phyloP scores from a whole-genome alignment of 2,329 filamentous ascomycete genomes.

The Neopestalotiopsis sp. region DNA sequence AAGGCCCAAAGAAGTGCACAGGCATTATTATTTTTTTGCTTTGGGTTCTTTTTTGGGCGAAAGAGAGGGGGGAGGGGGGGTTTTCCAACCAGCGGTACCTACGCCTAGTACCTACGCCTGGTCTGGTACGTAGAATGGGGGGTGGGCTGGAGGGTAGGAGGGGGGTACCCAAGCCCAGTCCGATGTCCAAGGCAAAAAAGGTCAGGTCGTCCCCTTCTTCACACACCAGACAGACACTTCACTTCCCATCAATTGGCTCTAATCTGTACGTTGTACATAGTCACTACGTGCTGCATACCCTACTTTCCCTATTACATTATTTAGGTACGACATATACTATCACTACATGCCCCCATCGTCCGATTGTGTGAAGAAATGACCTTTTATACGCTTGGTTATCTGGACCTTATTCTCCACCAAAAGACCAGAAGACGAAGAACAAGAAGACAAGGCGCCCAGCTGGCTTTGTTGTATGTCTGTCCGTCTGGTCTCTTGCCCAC shows the following conservation, averaged over 20 bases:
- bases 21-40: constrained; percentile 18
- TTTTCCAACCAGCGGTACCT: background rate
- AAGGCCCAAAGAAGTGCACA: constrained; percentile 18
- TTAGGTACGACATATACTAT: background rate
- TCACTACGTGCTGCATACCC: background rate
- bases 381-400: too few relatives aligned
- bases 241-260: too few relatives aligned
- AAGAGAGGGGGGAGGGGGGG: background rate
- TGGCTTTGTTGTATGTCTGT: background rate
- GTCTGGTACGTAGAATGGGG: background rate
- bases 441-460: background rate
- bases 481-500: background rate
- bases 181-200: background rate
- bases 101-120: background rate
- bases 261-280: background rate
- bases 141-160: background rate
- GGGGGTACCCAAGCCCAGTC: background rate
- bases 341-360: too few relatives aligned
- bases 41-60: constrained; percentile 5
- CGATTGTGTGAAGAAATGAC: too few relatives aligned
- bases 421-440: too few relatives aligned
- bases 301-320: background rate
- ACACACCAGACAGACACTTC: background rate
- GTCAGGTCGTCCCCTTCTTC: background rate
- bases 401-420: too few relatives aligned